Conservation (phyloP, 371 early-diverging fungal species). For the Rhizopus delemar region DNA sequence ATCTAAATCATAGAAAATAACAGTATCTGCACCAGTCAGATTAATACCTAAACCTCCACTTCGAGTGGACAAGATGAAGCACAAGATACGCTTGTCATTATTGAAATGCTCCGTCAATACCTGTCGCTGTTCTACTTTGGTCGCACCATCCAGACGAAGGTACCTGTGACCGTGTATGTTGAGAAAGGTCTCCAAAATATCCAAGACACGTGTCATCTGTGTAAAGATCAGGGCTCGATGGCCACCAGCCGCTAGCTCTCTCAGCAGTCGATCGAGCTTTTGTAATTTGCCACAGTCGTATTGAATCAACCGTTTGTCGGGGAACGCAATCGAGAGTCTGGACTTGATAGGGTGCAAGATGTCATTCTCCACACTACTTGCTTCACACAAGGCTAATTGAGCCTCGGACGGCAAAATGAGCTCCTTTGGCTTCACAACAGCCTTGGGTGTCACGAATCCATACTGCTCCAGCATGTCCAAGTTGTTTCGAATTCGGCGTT, state of each 20-base stretch:
- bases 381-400: neutral
- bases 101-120: constrained; percentile 87
- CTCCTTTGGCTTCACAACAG: constrained; percentile 8
- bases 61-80: constrained; percentile 90
- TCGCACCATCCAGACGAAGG: constrained; percentile 85
- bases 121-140: constrained; percentile 83
- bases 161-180: constrained; percentile 86
- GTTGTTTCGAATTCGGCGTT: constrained; percentile 45
- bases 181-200: constrained; percentile 95
- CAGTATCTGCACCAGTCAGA: constrained; percentile 93
- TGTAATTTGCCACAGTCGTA: constrained; percentile 91
- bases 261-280: constrained; percentile 76
- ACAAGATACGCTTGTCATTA: constrained; percentile 77
- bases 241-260: constrained; percentile 71
- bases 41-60: constrained; percentile 98
- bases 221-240: constrained; percentile 94
- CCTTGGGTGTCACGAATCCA: constrained; percentile 70
- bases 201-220: constrained; percentile 98
- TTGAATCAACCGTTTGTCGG: constrained; percentile 82
- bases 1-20: constrained; percentile 94
- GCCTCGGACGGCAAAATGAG: neutral
- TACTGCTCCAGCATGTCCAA: constrained; percentile 59
- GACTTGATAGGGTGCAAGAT: constrained; percentile 60
- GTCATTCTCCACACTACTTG: constrained; percentile 34
- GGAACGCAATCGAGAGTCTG: constrained; percentile 75